Evolutionary conservation across 768 basidiomycete genomes (phyloP).

Genomic region (Pleurotus djamor): DNA sequence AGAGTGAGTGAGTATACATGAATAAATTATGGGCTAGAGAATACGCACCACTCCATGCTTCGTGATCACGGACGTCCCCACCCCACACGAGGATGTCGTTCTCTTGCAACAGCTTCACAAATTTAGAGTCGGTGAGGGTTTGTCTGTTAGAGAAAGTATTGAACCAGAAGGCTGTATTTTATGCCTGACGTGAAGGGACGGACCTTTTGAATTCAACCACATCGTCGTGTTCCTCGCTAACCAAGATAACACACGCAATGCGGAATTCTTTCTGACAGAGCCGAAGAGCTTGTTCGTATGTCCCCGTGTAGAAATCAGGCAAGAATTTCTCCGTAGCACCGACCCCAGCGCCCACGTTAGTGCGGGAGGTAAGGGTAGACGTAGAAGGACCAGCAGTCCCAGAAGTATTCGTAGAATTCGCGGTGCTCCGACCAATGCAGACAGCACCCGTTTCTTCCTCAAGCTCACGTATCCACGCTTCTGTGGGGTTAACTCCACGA

Average conservation of each 20-base stretch:
- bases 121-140: constrained; percentile 71
- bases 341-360: constrained; percentile 22
- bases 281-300: constrained; percentile 79
- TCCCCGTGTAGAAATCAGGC: constrained; percentile 79
- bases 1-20: constrained; percentile 6
- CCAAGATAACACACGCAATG: constrained; percentile 78
- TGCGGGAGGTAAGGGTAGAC: constrained; percentile 28
- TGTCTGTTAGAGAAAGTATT: constrained; percentile 34
- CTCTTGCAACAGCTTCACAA: constrained; percentile 67
- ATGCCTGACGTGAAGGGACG: constrained; percentile 12
- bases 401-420: constrained; percentile 22
- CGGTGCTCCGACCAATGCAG: constrained; percentile 44
- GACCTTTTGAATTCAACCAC: constrained; percentile 84
- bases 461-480: constrained; percentile 75
- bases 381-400: constrained; percentile 45
- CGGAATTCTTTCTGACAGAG: constrained; percentile 67
- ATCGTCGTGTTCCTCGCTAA: constrained; percentile 90
- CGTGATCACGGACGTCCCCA: constrained; percentile 81
- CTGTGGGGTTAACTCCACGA: constrained; percentile 42
- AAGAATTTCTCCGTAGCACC: constrained; percentile 42
- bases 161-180: not conserved
- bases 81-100: constrained; percentile 89
- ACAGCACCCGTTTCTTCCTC: constrained; percentile 86
- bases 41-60: constrained; percentile 69
- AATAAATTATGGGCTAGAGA: not conserved